phyloP scores from a whole-genome alignment of 1,139 yeast genomes.

The Saccharomyces pastorianus region DNA sequence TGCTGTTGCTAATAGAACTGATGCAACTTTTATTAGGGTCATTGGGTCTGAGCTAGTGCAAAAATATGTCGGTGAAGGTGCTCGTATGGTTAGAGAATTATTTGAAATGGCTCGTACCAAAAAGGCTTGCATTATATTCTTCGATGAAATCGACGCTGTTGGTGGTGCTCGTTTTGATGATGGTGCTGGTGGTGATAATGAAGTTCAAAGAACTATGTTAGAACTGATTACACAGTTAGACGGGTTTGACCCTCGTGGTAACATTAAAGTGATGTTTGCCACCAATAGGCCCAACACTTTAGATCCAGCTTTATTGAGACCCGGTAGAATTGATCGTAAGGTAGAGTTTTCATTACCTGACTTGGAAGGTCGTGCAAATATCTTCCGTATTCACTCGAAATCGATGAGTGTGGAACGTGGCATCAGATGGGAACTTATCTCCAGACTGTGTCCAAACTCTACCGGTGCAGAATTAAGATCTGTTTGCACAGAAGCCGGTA shows the following conservation, averaged over 20 bases:
- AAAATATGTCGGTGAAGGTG: slow-evolving; percentile 98
- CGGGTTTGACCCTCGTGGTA: slow-evolving; percentile 97
- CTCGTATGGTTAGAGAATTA: slow-evolving; percentile 95
- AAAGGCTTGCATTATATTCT: slow-evolving; percentile 86
- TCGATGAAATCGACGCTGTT: slow-evolving; percentile 96
- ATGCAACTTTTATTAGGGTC: slow-evolving; percentile 94
- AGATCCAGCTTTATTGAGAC: slow-evolving; percentile 95
- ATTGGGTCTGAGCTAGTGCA: slow-evolving; percentile 97
- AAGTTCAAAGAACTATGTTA: slow-evolving; percentile 97
- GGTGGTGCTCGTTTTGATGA: slow-evolving; percentile 99
- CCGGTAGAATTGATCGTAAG: slow-evolving; percentile 96
- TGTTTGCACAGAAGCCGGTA: slow-evolving; percentile 96
- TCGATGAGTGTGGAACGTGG: slow-evolving; percentile 96
- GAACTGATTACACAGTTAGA: slow-evolving; percentile 94
- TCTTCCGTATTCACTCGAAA: slow-evolving; percentile 92
- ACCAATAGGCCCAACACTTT: slow-evolving; percentile 96
- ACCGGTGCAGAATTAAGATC: slow-evolving; percentile 97
- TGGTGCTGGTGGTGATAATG: slow-evolving; percentile 99
- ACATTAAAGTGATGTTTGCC: slow-evolving; percentile 98
- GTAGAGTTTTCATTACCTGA: slow-evolving; percentile 96
- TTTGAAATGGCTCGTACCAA: slow-evolving; percentile 98
- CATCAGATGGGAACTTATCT: slow-evolving; percentile 95
- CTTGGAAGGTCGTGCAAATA: slow-evolving; percentile 93
- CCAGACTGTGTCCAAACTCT: slow-evolving; percentile 93
- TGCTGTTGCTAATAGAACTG: slow-evolving; percentile 97